A percentile compares a stretch with the other conserved stretches of the same genome.
Evolutionary conservation across 2,329 filamentous ascomycete genomes (phyloP).

Genomic region (Fusarium sp.): DNA sequence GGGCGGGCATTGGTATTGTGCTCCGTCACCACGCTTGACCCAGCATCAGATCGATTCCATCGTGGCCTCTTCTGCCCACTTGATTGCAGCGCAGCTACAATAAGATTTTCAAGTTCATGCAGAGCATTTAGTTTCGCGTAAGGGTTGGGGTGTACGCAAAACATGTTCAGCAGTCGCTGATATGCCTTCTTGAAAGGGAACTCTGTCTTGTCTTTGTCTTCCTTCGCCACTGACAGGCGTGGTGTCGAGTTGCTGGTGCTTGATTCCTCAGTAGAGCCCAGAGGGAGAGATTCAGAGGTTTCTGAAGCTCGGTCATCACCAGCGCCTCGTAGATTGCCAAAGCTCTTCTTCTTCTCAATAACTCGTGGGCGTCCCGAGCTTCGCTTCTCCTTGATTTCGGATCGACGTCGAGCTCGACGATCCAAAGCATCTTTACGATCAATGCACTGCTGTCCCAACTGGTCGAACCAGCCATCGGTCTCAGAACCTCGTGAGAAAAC

Average conservation of each 20-base stretch:
- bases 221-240: slow-evolving; percentile 38
- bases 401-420: slow-evolving; percentile 55
- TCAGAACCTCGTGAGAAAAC: slow-evolving; percentile 92
- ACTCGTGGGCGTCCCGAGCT: slow-evolving; percentile 61
- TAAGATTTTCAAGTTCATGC: slow-evolving; percentile 83
- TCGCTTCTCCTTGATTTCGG: slow-evolving; percentile 55
- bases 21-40: slow-evolving; percentile 48
- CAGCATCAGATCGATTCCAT: slow-evolving; percentile 52
- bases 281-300: slow-evolving; percentile 50
- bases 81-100: slow-evolving; percentile 73
- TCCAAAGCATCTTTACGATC: slow-evolving; percentile 68
- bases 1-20: slow-evolving; percentile 50
- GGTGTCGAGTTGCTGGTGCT: slow-evolving; percentile 43
- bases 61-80: slow-evolving; percentile 49
- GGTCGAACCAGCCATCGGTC: slow-evolving; percentile 88
- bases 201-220: slow-evolving; percentile 53
- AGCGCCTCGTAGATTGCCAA: slow-evolving; percentile 68
- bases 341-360: slow-evolving; percentile 75
- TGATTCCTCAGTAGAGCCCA: slow-evolving; percentile 56
- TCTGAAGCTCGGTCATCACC: slow-evolving; percentile 57
- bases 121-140: slow-evolving; percentile 85
- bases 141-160: slow-evolving; percentile 89
- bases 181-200: slow-evolving; percentile 88
- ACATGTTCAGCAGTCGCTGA: slow-evolving; percentile 81
- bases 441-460: slow-evolving; percentile 73